Evolutionary conservation across 495 filamentous ascomycete species (phyloP).

Genomic region (Penicillium cosmopolitanum): DNA sequence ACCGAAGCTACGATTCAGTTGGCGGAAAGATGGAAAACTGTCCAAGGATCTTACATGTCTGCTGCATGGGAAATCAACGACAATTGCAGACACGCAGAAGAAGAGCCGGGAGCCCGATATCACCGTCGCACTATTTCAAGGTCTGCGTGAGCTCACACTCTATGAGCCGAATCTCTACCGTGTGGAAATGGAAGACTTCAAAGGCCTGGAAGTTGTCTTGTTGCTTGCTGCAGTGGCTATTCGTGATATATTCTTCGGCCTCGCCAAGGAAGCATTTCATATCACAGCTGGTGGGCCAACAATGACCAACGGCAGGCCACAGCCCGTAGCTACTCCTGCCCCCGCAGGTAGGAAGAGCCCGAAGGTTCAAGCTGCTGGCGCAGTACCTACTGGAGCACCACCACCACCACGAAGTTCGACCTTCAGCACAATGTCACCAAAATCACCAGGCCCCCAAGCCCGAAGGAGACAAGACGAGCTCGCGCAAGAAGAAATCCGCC

Average conservation of each 20-base stretch:
- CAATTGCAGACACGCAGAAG: conserved; percentile 61
- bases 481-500: conserved; percentile 65
- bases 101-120: conserved; percentile 93
- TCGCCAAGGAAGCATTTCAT: conserved; percentile 77
- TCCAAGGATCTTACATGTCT: conserved; percentile 82
- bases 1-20: conserved; percentile 82
- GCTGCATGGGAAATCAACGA: conserved; percentile 73
- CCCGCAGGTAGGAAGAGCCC: conserved; percentile 15
- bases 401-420: conserved; percentile 16
- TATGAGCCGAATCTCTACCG: conserved; percentile 91
- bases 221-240: conserved; percentile 84
- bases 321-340: conserved; percentile 1
- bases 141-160: conserved; percentile 73
- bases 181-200: conserved; percentile 92
- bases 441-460: conserved; percentile 24
- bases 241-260: conserved; percentile 78
- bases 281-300: conserved; percentile 46
- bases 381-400: conserved; percentile 9
- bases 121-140: conserved; percentile 78
- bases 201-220: conserved; percentile 87
- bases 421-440: conserved; percentile 14
- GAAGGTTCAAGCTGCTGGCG: conserved; percentile 9
- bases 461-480: conserved; percentile 49
- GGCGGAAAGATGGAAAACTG: conserved; percentile 89
- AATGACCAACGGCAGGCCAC: conserved; percentile 7